A percentile compares a stretch with the other conserved stretches of the same genome.
These are phyloP conservation scores for Alternaria sp. DNA, from an alignment of 2,329 filamentous ascomycete genomes.

Conservation along the genomic window DNA sequence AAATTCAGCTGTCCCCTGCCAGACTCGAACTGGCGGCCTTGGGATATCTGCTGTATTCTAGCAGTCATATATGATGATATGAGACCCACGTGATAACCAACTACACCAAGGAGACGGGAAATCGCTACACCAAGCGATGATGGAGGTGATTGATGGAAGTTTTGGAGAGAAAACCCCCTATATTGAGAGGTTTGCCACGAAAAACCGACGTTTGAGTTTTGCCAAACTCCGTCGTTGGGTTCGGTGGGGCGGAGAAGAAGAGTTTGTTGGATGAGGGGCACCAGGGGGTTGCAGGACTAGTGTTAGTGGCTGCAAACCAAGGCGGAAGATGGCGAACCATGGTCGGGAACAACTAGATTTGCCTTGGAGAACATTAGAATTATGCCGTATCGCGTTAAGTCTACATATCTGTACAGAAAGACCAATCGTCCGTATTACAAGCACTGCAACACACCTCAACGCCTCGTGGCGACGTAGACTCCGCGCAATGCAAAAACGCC, in stretches of 20 bases:
- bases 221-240: no score
- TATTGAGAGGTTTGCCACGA: neutral
- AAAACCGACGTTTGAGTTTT: neutral
- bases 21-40: conserved; percentile 51
- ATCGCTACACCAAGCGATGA: neutral
- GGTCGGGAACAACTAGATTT: neutral
- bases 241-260: neutral
- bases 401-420: conserved; percentile 16
- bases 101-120: conserved; percentile 46
- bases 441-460: neutral
- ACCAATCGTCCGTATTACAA: neutral
- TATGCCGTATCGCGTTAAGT: conserved; percentile 15
- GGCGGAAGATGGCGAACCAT: neutral
- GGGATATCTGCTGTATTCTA: conserved; percentile 38
- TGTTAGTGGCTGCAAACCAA: neutral
- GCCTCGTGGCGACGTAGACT: conserved; percentile 8
- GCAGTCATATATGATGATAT: conserved; percentile 43
- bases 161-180: fast-evolving
- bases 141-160: conserved; percentile 18
- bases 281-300: conserved; percentile 1
- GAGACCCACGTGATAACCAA: conserved; percentile 51
- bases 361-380: conserved; percentile 13
- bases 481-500: conserved; percentile 12
- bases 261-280: conserved; percentile 6
- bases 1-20: conserved; percentile 39